Base-by-base conservation (phyloP, 2,329 filamentous ascomycete genomes). In the Aspergillus puulaauensis region DNA sequence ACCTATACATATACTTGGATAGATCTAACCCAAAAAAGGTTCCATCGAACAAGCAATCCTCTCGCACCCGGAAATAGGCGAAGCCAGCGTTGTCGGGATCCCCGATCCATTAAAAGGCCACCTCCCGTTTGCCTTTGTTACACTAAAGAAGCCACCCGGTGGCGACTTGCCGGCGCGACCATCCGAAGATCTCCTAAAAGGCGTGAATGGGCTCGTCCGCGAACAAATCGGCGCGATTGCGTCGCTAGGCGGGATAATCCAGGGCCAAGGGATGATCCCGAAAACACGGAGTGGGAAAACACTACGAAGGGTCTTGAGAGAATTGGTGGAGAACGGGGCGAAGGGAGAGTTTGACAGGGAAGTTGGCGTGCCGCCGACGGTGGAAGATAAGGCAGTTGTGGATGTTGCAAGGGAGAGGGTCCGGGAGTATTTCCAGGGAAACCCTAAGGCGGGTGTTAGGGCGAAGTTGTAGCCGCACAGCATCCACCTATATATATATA, bases 221-320 rank as follows among this genome's bases (percentile, higher is more conserved):
- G 80, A 82, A 35, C 90, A 96, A 68, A 95, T 98, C 54, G 93
- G 93, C 6, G 86, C 90, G 21, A 96, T 98, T 62, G 93, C 93
- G 1, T 85, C 86, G 2, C 81, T 98, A 0, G 91, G 91, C 8
- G 93, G 93, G 2, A 89, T 96, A 68, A 89, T 96, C 52, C 90
- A 91, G 57, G 90, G 90, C 40, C 86, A 86, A 64, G 88, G 88
- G 15, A 93, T 96, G 82, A 96, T 97, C 52, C 93, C 93, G 6
- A 93, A 93, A 79, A 97, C 93, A 15, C 79, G 93, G 27, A 91
- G 88, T n/a, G 93, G 93, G 27, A 98, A 97, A 82, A 96, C 91
- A 4, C 75, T 97, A 58, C 82, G 93, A 3, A 81, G 93, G 23
- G 91, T 96, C 33, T 76, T 97, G 71, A 82, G 90, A 33, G 90